phyloP scores from a whole-genome alignment of 2,329 filamentous ascomycete species.

The Penicillium sp. region DNA sequence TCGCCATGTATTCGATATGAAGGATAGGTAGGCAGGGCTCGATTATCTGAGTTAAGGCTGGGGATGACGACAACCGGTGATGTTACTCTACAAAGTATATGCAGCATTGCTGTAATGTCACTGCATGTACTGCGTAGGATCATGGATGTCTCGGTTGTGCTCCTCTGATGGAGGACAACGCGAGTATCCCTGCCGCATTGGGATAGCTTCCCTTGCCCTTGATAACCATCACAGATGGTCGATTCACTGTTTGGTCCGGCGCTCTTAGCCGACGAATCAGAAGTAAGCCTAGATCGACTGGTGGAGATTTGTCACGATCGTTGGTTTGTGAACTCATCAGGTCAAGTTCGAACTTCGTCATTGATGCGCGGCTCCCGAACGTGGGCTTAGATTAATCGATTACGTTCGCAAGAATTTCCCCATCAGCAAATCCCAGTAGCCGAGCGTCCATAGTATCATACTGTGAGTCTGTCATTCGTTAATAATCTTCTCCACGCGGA shows the following conservation, averaged over 20 bases:
- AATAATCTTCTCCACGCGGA: too few relatives aligned
- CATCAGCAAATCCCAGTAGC: neutral
- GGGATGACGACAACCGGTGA: neutral
- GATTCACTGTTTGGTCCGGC: neutral
- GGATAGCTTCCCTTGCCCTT: neutral
- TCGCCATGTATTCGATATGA: too few relatives aligned
- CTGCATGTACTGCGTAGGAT: neutral
- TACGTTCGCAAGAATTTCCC: neutral
- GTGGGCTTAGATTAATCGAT: neutral
- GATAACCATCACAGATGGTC: neutral
- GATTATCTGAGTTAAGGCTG: neutral
- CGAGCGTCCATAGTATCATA: neutral
- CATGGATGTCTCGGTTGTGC: neutral
- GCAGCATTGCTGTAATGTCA: neutral
- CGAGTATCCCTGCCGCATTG: conserved; percentile 3
- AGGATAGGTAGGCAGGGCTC: neutral
- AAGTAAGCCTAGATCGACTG: neutral
- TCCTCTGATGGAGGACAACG: neutral
- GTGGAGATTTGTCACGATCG: neutral
- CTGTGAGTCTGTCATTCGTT: neutral
- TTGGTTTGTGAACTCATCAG: neutral
- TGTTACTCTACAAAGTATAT: neutral
- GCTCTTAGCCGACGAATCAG: neutral
- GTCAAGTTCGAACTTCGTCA: neutral
- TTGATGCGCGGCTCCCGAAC: neutral